Percentiles rank a stretch among this genome's conserved stretches.
Evolutionary conservation across 352 stramenopile genomes (phyloP).

Genomic region (Globisporangium carolinianum): DNA sequence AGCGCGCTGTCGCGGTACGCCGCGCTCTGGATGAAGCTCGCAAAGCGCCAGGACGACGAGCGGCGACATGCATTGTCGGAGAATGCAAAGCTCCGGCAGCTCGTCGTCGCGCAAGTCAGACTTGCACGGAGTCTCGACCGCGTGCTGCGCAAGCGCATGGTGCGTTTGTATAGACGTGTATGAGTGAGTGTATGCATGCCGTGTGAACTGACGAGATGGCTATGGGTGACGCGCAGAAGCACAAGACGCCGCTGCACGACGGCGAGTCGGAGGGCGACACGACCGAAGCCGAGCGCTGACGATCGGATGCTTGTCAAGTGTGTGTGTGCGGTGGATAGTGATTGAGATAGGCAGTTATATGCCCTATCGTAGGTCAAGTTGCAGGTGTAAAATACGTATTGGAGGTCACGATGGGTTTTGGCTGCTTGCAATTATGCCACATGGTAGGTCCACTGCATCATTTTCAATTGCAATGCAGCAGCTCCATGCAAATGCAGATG

Average conservation of each 20-base stretch:
- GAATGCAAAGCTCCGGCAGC: conserved; percentile 11
- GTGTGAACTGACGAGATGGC: no score
- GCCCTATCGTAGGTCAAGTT: no score
- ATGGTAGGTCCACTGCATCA: no score
- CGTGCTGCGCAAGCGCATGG: conserved; percentile 14
- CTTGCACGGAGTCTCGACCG: conserved; percentile 12
- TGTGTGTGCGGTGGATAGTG: not conserved
- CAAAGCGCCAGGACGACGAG: conserved; percentile 14
- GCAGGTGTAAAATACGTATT: no score
- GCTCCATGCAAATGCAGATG: not conserved
- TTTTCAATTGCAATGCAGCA: not conserved
- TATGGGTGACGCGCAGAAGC: not conserved
- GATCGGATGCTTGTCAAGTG: not conserved
- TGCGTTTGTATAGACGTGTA: not conserved
- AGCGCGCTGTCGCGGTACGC: conserved; percentile 10
- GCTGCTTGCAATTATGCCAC: not conserved
- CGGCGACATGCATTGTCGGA: conserved; percentile 2
- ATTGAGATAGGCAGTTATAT: no score
- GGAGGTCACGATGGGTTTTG: no score
- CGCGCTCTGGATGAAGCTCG: conserved; percentile 12
- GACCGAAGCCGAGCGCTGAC: not conserved
- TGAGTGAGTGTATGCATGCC: not conserved
- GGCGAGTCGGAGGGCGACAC: not conserved
- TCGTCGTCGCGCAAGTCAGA: conserved; percentile 9
- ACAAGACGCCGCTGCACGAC: conserved; percentile 1